Percentiles rank a stretch among this genome's conserved stretches.
These are phyloP conservation scores for Scutellaria minor DNA, from an alignment of 257 asterid species.

Conservation along the genomic window DNA sequence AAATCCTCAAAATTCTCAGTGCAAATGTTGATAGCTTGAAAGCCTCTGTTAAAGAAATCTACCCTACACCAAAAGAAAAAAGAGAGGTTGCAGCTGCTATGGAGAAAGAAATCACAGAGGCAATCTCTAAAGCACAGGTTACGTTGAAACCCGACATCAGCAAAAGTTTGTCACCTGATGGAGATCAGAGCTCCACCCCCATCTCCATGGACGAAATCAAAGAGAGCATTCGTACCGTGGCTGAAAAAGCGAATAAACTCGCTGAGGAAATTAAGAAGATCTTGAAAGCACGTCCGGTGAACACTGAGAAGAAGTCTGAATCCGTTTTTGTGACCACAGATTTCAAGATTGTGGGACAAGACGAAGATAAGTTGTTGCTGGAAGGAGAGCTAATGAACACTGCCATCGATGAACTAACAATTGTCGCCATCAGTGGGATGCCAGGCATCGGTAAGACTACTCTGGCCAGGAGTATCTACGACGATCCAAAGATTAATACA, in stretches of 20 bases:
- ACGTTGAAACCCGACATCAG: background rate
- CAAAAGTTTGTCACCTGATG: no score
- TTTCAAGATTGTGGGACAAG: conserved; percentile 33
- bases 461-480: conserved; percentile 26
- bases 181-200: no score
- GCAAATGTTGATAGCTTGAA: background rate
- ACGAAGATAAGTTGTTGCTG: background rate
- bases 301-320: background rate
- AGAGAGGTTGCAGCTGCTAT: background rate
- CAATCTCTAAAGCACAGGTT: conserved; percentile 20
- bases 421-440: conserved; percentile 6
- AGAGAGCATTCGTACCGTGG: no score
- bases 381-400: background rate
- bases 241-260: no score
- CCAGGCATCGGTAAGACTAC: conserved; percentile 15
- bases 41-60: conserved; percentile 20
- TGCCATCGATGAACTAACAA: background rate
- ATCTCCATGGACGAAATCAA: no score
- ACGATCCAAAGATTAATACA: background rate
- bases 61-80: conserved; percentile 10
- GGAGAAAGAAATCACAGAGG: conserved; percentile 12
- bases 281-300: no score
- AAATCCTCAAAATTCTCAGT: conserved; percentile 19
- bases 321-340: background rate
- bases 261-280: no score